Evolutionary conservation across 768 basidiomycete genomes (phyloP).

Genomic region (Hygrocybe coccinea): DNA sequence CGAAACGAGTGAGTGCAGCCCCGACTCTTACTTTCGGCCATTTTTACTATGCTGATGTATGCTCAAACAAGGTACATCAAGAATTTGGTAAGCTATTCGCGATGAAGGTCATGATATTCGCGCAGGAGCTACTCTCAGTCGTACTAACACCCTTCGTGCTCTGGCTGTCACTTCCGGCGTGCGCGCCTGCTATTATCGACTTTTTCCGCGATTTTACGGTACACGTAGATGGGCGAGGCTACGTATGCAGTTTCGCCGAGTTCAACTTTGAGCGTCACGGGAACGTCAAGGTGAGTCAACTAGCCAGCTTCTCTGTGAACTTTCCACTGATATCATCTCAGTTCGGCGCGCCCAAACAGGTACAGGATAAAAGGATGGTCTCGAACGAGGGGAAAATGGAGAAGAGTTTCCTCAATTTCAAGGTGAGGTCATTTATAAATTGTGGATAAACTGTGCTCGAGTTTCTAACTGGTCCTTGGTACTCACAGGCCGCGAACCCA

Average conservation of each 20-base stretch:
- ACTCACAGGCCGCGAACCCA: slow-evolving; percentile 75
- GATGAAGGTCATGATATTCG: slow-evolving; percentile 87
- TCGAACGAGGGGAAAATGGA: slow-evolving; percentile 98
- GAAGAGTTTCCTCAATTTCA: slow-evolving; percentile 94
- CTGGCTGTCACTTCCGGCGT: slow-evolving; percentile 86
- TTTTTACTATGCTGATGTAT: not conserved
- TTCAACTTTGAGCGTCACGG: slow-evolving; percentile 97
- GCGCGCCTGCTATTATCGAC: slow-evolving; percentile 88
- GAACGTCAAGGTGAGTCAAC: slow-evolving; percentile 66
- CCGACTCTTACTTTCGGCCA: not conserved
- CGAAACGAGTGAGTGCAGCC: slow-evolving; percentile 59
- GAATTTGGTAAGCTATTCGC: slow-evolving; percentile 90
- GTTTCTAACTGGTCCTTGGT: not conserved
- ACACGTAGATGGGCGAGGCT: slow-evolving; percentile 93
- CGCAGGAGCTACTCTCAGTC: slow-evolving; percentile 85
- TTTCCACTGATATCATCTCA: slow-evolving; percentile 24
- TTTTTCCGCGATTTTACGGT: slow-evolving; percentile 98
- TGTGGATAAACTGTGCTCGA: not conserved
- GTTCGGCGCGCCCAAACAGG: slow-evolving; percentile 80
- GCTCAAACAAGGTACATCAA: slow-evolving; percentile 62
- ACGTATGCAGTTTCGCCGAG: slow-evolving; percentile 96
- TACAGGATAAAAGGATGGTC: slow-evolving; percentile 67
- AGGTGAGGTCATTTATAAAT: slow-evolving; percentile 38
- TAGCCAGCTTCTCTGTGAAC: slow-evolving; percentile 13
- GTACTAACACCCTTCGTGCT: slow-evolving; percentile 91